Percentiles rank a stretch among this genome's conserved stretches.
These are phyloP conservation scores for Pichia nakasei DNA, from an alignment of 805 yeast genomes.

Conservation along the genomic window DNA sequence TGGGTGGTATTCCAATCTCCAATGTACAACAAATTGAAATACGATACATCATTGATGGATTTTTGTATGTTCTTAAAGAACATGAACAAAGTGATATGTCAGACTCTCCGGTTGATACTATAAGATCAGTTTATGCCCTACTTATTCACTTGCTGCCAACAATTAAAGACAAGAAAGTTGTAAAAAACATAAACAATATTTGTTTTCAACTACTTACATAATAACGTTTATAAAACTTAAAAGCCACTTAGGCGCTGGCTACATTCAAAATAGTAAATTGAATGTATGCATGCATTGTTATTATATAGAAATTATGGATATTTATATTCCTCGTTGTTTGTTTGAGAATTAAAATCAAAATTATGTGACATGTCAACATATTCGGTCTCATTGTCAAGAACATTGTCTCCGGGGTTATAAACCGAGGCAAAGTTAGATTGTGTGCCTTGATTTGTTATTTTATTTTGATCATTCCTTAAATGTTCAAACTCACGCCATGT, in stretches of 20 bases:
- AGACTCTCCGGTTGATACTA: neutral
- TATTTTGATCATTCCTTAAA: slow-evolving; percentile 32
- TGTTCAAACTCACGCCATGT: slow-evolving; percentile 92
- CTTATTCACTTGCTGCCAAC: neutral
- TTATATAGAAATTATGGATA: no score
- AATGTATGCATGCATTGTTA: no score
- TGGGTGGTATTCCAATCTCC: slow-evolving; percentile 58
- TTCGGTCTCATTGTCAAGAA: slow-evolving; percentile 8
- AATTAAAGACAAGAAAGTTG: neutral
- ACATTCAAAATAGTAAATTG: no score
- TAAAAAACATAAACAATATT: neutral
- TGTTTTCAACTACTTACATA: neutral
- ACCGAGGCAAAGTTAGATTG: slow-evolving; percentile 18
- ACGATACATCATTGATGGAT: slow-evolving; percentile 35
- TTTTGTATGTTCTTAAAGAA: slow-evolving; percentile 13
- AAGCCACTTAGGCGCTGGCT: neutral
- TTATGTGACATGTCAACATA: slow-evolving; percentile 11
- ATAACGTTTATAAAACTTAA: no score
- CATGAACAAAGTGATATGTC: neutral
- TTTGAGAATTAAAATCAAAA: neutral
- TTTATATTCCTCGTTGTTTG: no score
- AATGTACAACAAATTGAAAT: slow-evolving; percentile 59
- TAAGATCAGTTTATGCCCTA: neutral
- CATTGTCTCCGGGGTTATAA: slow-evolving; percentile 18
- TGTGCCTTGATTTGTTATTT: slow-evolving; percentile 2